Evolutionary conservation across 441 rosid species (phyloP).

Genomic region (Melastoma candidum): DNA sequence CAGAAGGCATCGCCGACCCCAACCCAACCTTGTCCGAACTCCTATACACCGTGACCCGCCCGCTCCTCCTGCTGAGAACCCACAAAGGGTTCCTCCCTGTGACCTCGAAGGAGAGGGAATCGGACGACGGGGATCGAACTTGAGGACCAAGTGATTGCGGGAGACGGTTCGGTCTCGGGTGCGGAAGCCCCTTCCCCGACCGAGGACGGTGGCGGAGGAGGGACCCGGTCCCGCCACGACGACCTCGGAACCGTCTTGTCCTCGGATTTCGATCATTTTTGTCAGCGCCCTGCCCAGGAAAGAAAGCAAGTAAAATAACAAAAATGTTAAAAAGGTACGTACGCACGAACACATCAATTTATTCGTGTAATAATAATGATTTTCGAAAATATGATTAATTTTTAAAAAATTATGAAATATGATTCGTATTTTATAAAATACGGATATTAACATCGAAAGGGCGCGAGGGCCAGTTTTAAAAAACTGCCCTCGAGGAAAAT

Average conservation of each 20-base stretch:
- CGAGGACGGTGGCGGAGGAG: constrained; percentile 24
- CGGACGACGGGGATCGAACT: constrained; percentile 7
- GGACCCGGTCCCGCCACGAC: constrained; percentile 15
- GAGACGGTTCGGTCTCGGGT: constrained; percentile 49
- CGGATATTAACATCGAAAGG: too few species aligned
- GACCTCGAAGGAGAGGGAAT: constrained; percentile 35
- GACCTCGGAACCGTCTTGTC: constrained; percentile 50
- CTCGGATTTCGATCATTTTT: constrained; percentile 47
- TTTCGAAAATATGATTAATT: too few species aligned
- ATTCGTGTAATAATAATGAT: too few species aligned
- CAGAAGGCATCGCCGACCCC: constrained; percentile 47
- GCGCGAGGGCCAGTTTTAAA: too few species aligned
- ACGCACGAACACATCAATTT: too few species aligned
- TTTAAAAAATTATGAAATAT: too few species aligned
- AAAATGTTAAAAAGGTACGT: too few species aligned
- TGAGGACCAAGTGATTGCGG: constrained; percentile 47
- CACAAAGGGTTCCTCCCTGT: constrained; percentile 67
- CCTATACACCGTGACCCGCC: constrained; percentile 30
- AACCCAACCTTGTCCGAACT: constrained; percentile 36
- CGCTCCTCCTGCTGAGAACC: constrained; percentile 24
- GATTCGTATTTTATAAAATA: too few species aligned
- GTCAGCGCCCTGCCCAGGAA: too few species aligned
- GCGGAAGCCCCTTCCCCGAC: constrained; percentile 48
- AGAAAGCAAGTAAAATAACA: too few species aligned
- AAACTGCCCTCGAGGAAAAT: too few species aligned